Base-by-base conservation (phyloP, 805 yeast species). In the Candida maltosa region DNA sequence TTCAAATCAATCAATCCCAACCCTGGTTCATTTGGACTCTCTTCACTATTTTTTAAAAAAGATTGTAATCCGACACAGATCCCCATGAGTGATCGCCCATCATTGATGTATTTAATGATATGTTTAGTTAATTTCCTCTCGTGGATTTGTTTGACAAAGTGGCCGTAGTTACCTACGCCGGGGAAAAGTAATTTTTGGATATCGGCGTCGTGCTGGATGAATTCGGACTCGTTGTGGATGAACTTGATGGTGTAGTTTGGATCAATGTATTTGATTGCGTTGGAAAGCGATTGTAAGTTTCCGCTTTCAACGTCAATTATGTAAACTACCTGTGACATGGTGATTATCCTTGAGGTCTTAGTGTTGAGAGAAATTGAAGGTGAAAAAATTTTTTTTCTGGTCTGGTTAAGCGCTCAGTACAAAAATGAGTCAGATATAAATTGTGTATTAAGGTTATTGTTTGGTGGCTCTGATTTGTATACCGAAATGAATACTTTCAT, bases 81-180 rank as follows among this genome's bases (percentile, higher is more conserved):
- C 5, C 98, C 99, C 96, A 93, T 87, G 19, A 93, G 63, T 11
- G 94, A 87, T 49, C 78, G 78, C 1, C 96, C 96, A n/a, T 83
- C 65, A 6, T 67, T 60, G 24, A 89, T 79, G 50, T 87, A 88
- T 29, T 72, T 58, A 34, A 61, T 64, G 17, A 94, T 62, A 0
- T 94, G 95, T 24, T 65, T 73, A 10, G 70, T 77, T 41, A 91
- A 78, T 0, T 80, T 76, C 39, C 83, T 72, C 4, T 66, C 65
- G 31, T 68, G 69, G 30, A 93, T 59, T 47, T 83, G 78, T 34
- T 76, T 76, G 41, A 89, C 88, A 56, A 91, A 89, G 56, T 93
- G 97, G 29, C 96, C 98, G 58, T 78, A 94, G 56, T 88, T 91
- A 9, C 99, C 99, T 12, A 93, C 99, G 18, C 99, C 99, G 6